A percentile compares a stretch with the other conserved stretches of the same genome.
Conservation (phyloP, 2,329 filamentous ascomycete species). For the Byssothecium circinans region DNA sequence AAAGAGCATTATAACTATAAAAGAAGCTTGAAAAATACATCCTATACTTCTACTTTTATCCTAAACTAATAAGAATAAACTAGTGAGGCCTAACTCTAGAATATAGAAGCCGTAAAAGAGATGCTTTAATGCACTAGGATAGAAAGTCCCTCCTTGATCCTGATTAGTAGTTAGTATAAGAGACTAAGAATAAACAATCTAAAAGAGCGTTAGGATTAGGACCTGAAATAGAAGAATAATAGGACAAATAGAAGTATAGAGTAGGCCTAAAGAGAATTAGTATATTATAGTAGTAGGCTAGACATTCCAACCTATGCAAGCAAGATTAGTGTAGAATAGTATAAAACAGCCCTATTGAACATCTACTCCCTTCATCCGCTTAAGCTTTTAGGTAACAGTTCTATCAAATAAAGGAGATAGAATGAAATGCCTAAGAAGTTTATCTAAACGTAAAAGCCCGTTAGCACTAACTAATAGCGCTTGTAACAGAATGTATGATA, state of each 20-base stretch:
- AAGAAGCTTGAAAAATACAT: no score
- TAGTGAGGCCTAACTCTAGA: no score
- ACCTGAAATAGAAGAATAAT: slow-evolving; percentile 16
- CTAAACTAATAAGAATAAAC: no score
- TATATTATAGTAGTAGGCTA: not conserved
- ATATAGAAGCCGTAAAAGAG: no score
- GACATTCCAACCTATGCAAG: slow-evolving; percentile 13
- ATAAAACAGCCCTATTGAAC: slow-evolving; percentile 14
- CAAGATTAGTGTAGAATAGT: slow-evolving; percentile 17
- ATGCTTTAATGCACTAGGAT: no score
- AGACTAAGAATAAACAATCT: slow-evolving; percentile 11
- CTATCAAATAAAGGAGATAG: no score
- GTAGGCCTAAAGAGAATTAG: slow-evolving; percentile 9
- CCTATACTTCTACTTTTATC: no score
- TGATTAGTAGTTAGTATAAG: not conserved
- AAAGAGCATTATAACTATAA: no score
- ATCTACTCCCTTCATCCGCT: slow-evolving; percentile 3
- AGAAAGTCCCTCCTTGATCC: no score
- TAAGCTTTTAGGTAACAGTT: slow-evolving; percentile 3
- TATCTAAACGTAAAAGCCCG: slow-evolving; percentile 6
- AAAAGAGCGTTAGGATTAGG: slow-evolving; percentile 12
- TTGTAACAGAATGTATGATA: slow-evolving; percentile 18
- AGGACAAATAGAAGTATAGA: slow-evolving; percentile 16
- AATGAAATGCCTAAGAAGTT: not conserved
- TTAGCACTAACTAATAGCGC: slow-evolving; percentile 12